Conservation (phyloP, 2,329 filamentous ascomycete species). For the Zymoseptoria pseudotritici region DNA sequence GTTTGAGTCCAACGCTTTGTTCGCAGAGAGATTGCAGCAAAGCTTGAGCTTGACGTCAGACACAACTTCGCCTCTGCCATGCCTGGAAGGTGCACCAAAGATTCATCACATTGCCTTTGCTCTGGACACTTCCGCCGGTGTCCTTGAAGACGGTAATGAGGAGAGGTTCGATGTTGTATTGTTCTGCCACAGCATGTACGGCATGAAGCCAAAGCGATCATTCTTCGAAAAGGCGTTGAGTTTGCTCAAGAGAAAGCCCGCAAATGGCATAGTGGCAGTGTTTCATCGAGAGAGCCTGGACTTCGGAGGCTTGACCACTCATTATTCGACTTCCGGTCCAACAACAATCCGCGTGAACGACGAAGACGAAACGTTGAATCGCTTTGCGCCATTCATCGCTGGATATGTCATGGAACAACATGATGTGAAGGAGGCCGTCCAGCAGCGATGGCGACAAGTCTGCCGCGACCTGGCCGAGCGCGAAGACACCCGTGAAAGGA, state of each 20-base stretch:
- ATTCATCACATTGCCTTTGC: conserved; percentile 38
- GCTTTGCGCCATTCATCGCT: conserved; percentile 48
- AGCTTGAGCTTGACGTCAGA: conserved; percentile 32
- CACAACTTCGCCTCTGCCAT: conserved; percentile 34
- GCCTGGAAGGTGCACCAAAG: conserved; percentile 32
- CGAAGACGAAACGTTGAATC: conserved; percentile 40
- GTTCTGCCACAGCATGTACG: conserved; percentile 60
- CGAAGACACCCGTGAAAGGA: conserved; percentile 30
- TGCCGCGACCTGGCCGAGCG: conserved; percentile 44
- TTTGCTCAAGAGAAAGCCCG: conserved; percentile 38
- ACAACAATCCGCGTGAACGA: conserved; percentile 41
- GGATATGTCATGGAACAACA: conserved; percentile 37
- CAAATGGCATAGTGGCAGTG: conserved; percentile 43
- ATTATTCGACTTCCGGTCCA: conserved; percentile 43
- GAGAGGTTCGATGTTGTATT: conserved; percentile 49
- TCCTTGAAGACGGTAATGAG: conserved; percentile 12
- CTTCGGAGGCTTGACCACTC: conserved; percentile 43
- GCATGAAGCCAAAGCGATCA: conserved; percentile 44
- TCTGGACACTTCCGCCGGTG: conserved; percentile 22
- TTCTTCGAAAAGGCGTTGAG: conserved; percentile 43
- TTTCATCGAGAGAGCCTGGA: conserved; percentile 48
- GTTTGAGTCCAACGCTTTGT: conserved; percentile 47
- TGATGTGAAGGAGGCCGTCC: conserved; percentile 28
- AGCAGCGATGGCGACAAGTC: conserved; percentile 41
- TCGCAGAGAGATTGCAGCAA: conserved; percentile 39